phyloP scores from a whole-genome alignment of 371 early-diverging fungal species.

The Thermomucor indicae-seudaticae region DNA sequence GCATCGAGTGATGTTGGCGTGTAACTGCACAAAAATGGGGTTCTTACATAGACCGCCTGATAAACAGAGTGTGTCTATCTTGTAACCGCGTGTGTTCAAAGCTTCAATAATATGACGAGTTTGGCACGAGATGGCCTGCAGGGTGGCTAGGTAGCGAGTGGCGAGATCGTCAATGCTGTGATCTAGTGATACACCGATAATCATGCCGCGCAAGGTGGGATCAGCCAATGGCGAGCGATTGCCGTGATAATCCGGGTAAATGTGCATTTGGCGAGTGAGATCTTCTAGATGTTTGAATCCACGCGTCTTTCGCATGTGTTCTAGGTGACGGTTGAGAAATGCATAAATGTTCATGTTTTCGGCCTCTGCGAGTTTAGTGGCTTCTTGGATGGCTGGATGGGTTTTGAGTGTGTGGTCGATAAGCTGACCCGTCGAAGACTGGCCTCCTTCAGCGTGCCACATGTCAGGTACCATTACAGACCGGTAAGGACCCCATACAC shows the following conservation, averaged over 20 bases:
- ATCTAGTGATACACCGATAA: slow-evolving; percentile 60
- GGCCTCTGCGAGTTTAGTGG: slow-evolving; percentile 14
- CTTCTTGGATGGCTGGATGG: slow-evolving; percentile 50
- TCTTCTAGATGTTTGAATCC: slow-evolving; percentile 27
- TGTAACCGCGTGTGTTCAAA: slow-evolving; percentile 47
- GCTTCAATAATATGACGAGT: slow-evolving; percentile 61
- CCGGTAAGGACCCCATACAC: slow-evolving; percentile 63
- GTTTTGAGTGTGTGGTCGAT: slow-evolving; percentile 59
- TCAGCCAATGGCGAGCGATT: slow-evolving; percentile 75
- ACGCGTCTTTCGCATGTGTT: slow-evolving; percentile 18
- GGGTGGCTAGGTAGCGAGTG: slow-evolving; percentile 55
- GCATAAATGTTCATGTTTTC: slow-evolving; percentile 37
- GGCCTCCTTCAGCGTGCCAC: slow-evolving; percentile 72
- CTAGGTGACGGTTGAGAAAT: slow-evolving; percentile 45
- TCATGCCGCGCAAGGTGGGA: slow-evolving; percentile 57
- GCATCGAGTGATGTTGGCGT: slow-evolving; percentile 58
- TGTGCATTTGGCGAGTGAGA: slow-evolving; percentile 53
- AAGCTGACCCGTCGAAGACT: slow-evolving; percentile 68
- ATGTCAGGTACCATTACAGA: slow-evolving; percentile 58
- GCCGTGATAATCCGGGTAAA: slow-evolving; percentile 77
- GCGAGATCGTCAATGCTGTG: slow-evolving; percentile 55
- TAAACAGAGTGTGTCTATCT: slow-evolving; percentile 57
- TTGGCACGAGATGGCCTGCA: slow-evolving; percentile 62
- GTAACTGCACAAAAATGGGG: slow-evolving; percentile 53
- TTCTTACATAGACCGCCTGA: slow-evolving; percentile 72